Conservation (phyloP, 768 basidiomycete species). For the Paxillus ammoniavirescens region DNA sequence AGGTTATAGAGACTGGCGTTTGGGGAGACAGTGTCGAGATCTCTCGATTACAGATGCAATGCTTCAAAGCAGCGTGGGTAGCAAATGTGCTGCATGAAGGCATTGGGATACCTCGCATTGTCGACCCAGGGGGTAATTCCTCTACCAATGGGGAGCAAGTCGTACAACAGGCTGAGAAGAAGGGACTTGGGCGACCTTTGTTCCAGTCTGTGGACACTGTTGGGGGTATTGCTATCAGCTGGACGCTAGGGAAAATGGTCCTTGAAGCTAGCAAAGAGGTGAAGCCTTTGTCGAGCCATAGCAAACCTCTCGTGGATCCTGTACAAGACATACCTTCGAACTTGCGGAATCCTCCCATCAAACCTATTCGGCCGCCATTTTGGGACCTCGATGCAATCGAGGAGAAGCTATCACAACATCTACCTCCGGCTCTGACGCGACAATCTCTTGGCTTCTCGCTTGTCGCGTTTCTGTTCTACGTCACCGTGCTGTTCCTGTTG, state of each 20-base stretch:
- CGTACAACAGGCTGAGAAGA: constrained; percentile 70
- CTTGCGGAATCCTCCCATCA: constrained; percentile 46
- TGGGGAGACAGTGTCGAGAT: constrained; percentile 80
- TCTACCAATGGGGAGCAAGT: constrained; percentile 71
- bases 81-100: constrained; percentile 96
- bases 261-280: constrained; percentile 93
- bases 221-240: constrained; percentile 89
- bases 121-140: constrained; percentile 79
- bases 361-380: constrained; percentile 65
- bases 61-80: constrained; percentile 99
- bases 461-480: constrained; percentile 53
- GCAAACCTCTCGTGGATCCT: constrained; percentile 68
- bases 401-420: constrained; percentile 60
- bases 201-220: constrained; percentile 96
- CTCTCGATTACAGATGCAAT: constrained; percentile 91
- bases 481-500: constrained; percentile 42
- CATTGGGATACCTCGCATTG: constrained; percentile 88
- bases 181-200: constrained; percentile 77
- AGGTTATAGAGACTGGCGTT: constrained; percentile 59
- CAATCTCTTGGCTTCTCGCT: constrained; percentile 73
- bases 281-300: constrained; percentile 42
- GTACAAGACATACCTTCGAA: constrained; percentile 61
- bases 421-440: constrained; percentile 61
- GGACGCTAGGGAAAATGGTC: constrained; percentile 99
- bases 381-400: constrained; percentile 60